Evolutionary conservation across 2,329 filamentous ascomycete genomes (phyloP), one percentile per base, ranked within the genome.

Genomic region (Plectosphaerella cucumerina): DNA sequence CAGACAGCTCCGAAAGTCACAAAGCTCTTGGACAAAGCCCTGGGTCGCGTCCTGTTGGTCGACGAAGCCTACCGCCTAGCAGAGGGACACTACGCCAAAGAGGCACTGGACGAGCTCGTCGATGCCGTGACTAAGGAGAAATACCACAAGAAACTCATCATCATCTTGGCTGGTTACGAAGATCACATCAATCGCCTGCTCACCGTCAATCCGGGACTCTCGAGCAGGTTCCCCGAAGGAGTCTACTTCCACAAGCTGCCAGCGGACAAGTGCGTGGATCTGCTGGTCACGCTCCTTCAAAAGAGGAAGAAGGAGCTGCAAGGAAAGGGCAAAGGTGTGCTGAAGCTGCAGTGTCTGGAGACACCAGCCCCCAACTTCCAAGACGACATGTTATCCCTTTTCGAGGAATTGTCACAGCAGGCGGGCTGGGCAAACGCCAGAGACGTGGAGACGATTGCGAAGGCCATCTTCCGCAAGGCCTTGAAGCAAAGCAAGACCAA

Each of bases 61-160:
- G 87, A 90, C 50, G 86, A 90, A 60, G 86, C 86, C 0, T 90
- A 90, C 56, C 76, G 85, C 0, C 75, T 90, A 1, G 73, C 69
- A 0, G 76, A 80, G 1, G 81, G 80, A 0, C 59, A 60, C 0
- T 90, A 81, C 56, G 83, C 80, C 0, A 76, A 78, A 43, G 78
- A 81, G 52, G 78, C 78, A 0, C 65, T 80, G 3, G 77, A 80
- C 42, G 78, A 82, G 59, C 59, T 82, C 0, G 75, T 81, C 0
- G 75, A 80, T 53, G 72, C 66, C 1, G 60, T 76, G 0, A 80
- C 75, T 2, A 81, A 88, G 53, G 73, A 76, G 0, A 75, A 70
- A 35, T 89, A 81, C 60, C 65, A 71, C 3, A 70, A 76, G 31
- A 86, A 83, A 52, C 65, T 89, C 2, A 73, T 90, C 37, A 75